phyloP scores from a whole-genome alignment of 345 rosid species.

The Excoecaria cochinchinensis region DNA sequence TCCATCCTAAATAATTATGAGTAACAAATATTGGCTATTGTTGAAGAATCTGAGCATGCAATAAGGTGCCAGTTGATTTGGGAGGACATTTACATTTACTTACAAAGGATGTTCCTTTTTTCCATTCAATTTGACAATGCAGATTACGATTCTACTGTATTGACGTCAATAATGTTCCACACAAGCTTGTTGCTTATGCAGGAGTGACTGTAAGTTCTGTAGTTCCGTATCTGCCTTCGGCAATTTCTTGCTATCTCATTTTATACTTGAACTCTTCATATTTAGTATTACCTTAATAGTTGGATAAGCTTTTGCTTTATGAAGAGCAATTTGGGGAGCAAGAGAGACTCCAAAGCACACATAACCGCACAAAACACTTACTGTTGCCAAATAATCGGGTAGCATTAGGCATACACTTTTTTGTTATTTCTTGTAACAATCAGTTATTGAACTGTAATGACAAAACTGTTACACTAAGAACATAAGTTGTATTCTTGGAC shows the following conservation, averaged over 20 bases:
- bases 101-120: slow-evolving; percentile 3
- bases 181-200: slow-evolving; percentile 68
- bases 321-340: too few species aligned
- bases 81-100: not conserved
- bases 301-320: not conserved
- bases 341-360: not conserved
- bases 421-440: not conserved
- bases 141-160: slow-evolving; percentile 74
- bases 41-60: not conserved
- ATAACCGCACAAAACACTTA: not conserved
- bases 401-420: not conserved
- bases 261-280: not conserved
- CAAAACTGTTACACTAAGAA: not conserved
- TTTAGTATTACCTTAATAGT: not conserved
- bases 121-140: slow-evolving; percentile 14
- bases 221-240: not conserved
- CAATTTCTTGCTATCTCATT: not conserved
- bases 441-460: not conserved
- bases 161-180: slow-evolving; percentile 82
- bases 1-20: too few species aligned
- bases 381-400: not conserved
- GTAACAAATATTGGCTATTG: not conserved
- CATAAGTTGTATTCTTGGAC: not conserved
- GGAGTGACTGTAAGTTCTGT: slow-evolving; percentile 75
- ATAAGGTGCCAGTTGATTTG: slow-evolving; percentile 1